These are phyloP conservation scores for Loxodes magnus DNA, from an alignment of 73 alveolate species.

Conservation along the genomic window DNA sequence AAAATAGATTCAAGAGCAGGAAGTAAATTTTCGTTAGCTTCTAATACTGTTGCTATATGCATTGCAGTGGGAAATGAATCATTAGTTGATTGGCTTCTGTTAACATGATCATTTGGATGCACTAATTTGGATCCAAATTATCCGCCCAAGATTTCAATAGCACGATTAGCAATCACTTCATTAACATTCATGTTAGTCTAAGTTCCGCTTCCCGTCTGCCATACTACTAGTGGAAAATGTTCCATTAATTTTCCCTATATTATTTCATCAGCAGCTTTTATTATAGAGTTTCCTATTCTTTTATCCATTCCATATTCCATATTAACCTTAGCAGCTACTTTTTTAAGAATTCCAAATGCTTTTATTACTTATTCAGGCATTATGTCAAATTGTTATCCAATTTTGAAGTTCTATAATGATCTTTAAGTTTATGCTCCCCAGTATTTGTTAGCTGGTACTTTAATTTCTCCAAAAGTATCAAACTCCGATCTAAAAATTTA, in stretches of 20 bases:
- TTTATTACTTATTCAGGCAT: constrained; percentile 79
- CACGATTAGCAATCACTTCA: constrained; percentile 88
- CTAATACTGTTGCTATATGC: constrained; percentile 90
- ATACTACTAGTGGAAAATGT: constrained; percentile 91
- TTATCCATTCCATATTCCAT: constrained; percentile 54
- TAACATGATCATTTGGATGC: constrained; percentile 95
- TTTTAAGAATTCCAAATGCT: constrained; percentile 76
- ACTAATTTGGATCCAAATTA: constrained; percentile 82
- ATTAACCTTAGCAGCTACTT: constrained; percentile 81
- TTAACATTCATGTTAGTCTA: constrained; percentile 92
- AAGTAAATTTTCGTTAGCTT: constrained; percentile 29
- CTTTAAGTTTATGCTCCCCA: constrained; percentile 97
- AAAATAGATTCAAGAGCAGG: constrained; percentile 35
- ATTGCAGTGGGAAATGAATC: constrained; percentile 97
- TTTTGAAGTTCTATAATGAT: constrained; percentile 87
- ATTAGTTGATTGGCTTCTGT: constrained; percentile 86
- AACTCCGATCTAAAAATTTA: constrained; percentile 51
- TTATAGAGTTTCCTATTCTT: constrained; percentile 71
- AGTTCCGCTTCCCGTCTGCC: constrained; percentile 98
- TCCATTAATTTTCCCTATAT: constrained; percentile 80
- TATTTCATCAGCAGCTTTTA: constrained; percentile 91
- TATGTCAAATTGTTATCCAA: constrained; percentile 77
- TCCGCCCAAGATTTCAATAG: constrained; percentile 80
- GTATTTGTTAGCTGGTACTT: constrained; percentile 81
- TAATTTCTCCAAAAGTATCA: constrained; percentile 90